Evolutionary conservation across 2,329 filamentous ascomycete species (phyloP), one percentile per base, ranked within the genome.

Genomic region (Aspergillus neoniger): DNA sequence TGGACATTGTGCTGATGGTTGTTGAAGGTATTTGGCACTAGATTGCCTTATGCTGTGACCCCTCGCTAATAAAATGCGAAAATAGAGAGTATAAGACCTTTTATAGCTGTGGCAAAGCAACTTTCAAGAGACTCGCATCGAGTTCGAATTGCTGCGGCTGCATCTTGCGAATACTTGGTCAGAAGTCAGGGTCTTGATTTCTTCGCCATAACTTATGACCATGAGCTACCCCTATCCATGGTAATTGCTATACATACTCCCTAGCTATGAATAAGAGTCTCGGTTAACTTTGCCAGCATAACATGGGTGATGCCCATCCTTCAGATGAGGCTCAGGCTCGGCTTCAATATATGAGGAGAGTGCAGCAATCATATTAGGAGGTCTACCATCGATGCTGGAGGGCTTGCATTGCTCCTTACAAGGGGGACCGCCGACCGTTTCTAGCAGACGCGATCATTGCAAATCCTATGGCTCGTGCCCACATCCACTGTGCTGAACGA

Each of bases 1-100:
- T 56, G 38, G 53, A 56, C 23, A 56, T 56, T n/a, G 38, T 56
- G n/a, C 25, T 56, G 6, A 56, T 56, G 53, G 25, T 56, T 19
- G 39, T 56, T 3, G 53, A 32, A n/a, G 53, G 53, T 56, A 30
- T n/a, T n/a, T 25, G 44, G 9, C 23, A 23, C 15, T 8, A 10
- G 15, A 15, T 4, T 12, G 9, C 8, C 17, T 41, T 21, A 7
- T 55, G 17, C 10, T 5, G 4, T 36, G 10, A 36, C 30, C 12
- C 5, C 10, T 36, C 2, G 10, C 30, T 36, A 15, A 36, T 5
- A 14, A 14, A 36, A 14, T 14, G 12, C 25, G 25, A 25, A 4
- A 36, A 8, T 49, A 49, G 44, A 49, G 44, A 28, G 12, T 5
- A 17, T 49, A 7, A 15, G n/a, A 9, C 44, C 44, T 6, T 49